Percentiles rank a stretch among this genome's conserved stretches.
phyloP scores from a whole-genome alignment of 108 stramenopile genomes.

The Skeletonema potamos region DNA sequence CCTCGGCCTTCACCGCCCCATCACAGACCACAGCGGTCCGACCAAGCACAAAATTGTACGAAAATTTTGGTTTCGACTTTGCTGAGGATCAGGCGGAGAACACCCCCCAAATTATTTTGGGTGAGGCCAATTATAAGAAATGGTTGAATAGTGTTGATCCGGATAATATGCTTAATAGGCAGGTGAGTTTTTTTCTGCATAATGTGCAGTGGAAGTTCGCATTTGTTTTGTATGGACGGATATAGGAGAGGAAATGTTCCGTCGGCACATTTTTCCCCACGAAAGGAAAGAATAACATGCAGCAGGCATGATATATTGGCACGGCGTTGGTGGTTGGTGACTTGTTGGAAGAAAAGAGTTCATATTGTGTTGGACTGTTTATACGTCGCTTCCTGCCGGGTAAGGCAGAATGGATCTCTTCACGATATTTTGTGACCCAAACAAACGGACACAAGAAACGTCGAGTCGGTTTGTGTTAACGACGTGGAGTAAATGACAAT shows the following conservation, averaged over 20 bases:
- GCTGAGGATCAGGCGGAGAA: constrained; percentile 83
- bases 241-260: not conserved
- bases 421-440: not conserved
- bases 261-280: not conserved
- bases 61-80: constrained; percentile 80
- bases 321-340: not conserved
- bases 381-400: not conserved
- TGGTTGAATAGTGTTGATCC: constrained; percentile 70
- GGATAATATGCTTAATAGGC: constrained; percentile 77
- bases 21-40: constrained; percentile 1
- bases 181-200: constrained; percentile 51
- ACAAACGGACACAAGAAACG: not conserved
- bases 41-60: constrained; percentile 36
- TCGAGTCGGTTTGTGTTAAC: not conserved
- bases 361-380: not conserved
- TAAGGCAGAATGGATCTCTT: not conserved
- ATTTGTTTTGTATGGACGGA: not conserved
- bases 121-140: constrained; percentile 89
- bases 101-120: constrained; percentile 69
- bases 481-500: not conserved
- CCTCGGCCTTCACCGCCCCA: constrained; percentile 28
- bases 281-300: not conserved
- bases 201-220: not conserved
- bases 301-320: not conserved
- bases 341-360: not conserved